Percentiles rank a stretch among this genome's conserved stretches.
phyloP scores from a whole-genome alignment of 2,329 filamentous ascomycete genomes.

The Colletotrichum lini region DNA sequence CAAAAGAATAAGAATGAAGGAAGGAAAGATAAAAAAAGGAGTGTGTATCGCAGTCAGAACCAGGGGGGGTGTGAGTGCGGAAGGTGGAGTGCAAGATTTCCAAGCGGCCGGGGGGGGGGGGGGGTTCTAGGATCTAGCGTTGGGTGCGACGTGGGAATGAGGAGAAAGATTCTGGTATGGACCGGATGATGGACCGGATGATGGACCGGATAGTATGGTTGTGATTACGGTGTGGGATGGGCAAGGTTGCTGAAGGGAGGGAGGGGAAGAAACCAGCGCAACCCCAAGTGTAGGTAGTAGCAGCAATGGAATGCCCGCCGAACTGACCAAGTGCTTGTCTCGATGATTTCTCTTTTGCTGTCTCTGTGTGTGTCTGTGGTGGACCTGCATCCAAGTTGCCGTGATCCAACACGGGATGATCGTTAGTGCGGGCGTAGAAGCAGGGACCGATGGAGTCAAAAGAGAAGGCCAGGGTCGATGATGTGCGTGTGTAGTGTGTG shows the following conservation, averaged over 20 bases:
- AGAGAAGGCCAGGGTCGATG: conserved; percentile 1
- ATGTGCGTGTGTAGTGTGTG: not conserved
- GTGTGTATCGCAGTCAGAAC: conserved; percentile 33
- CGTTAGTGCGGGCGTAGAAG: conserved; percentile 46
- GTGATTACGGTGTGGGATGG: not conserved
- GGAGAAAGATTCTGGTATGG: conserved; percentile 9
- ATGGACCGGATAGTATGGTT: no score
- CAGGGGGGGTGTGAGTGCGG: conserved; percentile 19
- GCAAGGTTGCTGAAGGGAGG: not conserved
- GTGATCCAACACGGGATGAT: conserved; percentile 44
- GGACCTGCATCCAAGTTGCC: conserved; percentile 44
- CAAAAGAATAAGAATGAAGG: no score
- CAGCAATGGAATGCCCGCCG: conserved; percentile 33
- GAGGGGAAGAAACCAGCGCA: conserved; percentile 26
- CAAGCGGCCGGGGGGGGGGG: conserved; percentile 39
- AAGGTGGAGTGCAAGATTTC: conserved; percentile 34
- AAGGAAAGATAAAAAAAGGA: conserved; percentile 28
- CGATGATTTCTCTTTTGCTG: no score
- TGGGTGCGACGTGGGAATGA: conserved; percentile 35
- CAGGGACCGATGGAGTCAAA: conserved; percentile 33
- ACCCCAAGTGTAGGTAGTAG: conserved; percentile 26
- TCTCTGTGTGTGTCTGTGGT: conserved; percentile 33
- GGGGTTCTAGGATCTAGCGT: conserved; percentile 37
- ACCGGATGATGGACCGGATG: no score
- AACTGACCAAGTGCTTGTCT: conserved; percentile 40